These are phyloP conservation scores for Edaphochlamys debaryana DNA, from an alignment of 139 green algal genomes.

Conservation along the genomic window DNA sequence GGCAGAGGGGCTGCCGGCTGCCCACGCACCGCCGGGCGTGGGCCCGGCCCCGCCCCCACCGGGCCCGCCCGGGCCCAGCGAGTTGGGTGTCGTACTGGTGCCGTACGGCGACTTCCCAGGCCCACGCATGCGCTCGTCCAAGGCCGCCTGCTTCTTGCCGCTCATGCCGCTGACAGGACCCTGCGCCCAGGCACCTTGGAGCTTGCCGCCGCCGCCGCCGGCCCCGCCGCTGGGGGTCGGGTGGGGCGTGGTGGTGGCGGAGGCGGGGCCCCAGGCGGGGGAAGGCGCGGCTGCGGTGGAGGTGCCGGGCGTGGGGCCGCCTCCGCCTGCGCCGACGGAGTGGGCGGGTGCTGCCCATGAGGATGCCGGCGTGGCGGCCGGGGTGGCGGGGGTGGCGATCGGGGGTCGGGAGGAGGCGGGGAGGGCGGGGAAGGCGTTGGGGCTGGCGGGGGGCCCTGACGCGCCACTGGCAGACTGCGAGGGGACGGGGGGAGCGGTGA, in stretches of 20 bases:
- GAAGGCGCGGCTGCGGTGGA: background rate
- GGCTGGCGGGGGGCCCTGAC: background rate
- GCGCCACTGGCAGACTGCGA: too few relatives aligned
- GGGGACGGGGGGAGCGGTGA: too few relatives aligned
- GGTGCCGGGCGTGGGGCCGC: background rate
- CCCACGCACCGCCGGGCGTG: background rate
- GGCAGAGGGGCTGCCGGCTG: conserved; percentile 1
- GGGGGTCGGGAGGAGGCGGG: background rate
- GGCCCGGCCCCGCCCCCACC: too few relatives aligned
- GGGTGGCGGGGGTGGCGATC: background rate
- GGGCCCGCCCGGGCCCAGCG: too few relatives aligned
- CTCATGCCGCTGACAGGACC: background rate
- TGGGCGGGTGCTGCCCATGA: background rate
- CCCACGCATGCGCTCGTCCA: conserved; percentile 14
- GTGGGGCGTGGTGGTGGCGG: background rate
- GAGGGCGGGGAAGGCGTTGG: conserved; percentile 26
- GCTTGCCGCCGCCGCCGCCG: background rate
- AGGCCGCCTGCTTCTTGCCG: conserved; percentile 9
- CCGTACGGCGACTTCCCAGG: too few relatives aligned
- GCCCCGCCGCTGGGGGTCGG: background rate
- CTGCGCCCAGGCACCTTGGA: conserved; percentile 28
- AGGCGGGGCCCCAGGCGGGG: background rate
- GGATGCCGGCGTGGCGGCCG: background rate
- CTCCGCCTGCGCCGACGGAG: background rate
- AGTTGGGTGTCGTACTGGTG: background rate